Conservation (phyloP, 306 rosid genomes). For the Cucurbita pepo region DNA sequence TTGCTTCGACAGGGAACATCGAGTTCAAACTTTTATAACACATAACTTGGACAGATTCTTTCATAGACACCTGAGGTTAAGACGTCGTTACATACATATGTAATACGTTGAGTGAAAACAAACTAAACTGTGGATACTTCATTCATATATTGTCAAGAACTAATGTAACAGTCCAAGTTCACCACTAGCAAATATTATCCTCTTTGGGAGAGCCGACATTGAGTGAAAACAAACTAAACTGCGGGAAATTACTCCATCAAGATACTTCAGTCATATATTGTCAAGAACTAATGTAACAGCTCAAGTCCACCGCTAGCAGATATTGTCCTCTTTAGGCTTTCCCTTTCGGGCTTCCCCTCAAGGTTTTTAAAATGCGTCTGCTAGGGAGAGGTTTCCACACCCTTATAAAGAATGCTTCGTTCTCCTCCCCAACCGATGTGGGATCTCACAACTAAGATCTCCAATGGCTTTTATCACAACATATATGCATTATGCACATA, state of each 20-base stretch:
- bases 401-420: too few species aligned
- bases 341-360: too few species aligned
- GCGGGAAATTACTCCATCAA: not conserved
- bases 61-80: not conserved
- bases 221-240: not conserved
- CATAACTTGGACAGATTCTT: constrained; percentile 2
- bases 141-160: not conserved
- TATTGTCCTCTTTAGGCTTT: too few species aligned
- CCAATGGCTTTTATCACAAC: not conserved
- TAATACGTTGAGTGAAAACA: not conserved
- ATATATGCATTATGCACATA: not conserved
- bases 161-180: not conserved
- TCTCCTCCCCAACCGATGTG: too few species aligned
- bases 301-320: too few species aligned
- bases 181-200: too few species aligned
- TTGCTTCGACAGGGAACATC: not conserved
- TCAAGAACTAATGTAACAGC: not conserved
- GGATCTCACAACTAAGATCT: too few species aligned
- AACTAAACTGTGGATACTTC: not conserved
- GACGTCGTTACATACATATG: not conserved
- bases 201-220: not conserved
- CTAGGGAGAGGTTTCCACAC: too few species aligned
- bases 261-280: not conserved
- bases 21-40: not conserved
- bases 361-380: too few species aligned